Evolutionary conservation across 768 basidiomycete genomes (phyloP), one percentile per base, ranked within the genome.

Genomic region (Collybia mongolica): DNA sequence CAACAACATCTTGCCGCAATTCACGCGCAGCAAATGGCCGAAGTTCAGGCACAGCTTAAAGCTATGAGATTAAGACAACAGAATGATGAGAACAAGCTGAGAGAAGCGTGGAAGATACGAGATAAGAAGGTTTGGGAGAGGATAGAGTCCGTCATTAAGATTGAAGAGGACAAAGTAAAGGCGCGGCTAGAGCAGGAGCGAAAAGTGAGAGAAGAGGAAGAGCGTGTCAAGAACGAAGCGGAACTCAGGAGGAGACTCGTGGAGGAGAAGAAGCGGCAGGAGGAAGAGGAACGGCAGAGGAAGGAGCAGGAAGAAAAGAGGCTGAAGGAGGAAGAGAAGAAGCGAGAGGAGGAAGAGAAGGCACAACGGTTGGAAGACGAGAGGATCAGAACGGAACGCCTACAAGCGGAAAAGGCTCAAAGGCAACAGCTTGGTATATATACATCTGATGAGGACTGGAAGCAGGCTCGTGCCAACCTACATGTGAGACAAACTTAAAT

Each of bases 381-480:
- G 59, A 58, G 69, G 56, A 57, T 63, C 38, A 39, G 39, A 39
- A 15, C 70, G 44, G 65, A 67, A 42, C 55, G 60, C 44, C 60
- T 72, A 53, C 69, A 67, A 51, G 72, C 66, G 53, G 68, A 65
- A 37, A 61, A 60, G 39, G 65, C 60, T 36, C 22, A 64, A 46
- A 67, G 77, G 50, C 68, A 72, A 46, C 60, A 56, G 18, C 51
- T 84, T 12, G 85, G 82, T 9, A 65, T 87, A 62, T 72, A 74
- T 1, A 76, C 77, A 0, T 72, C 82, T 9, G 72, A 74, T 35
- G 81, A 84, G 17, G 88, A 92, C 57, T 91, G 88, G 88, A 56
- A 64, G 38, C 64, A 72, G 24, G 83, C 81, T 7, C 76, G 86
- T 17, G 64, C 67, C 22, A 71, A 68, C 32, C 70, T 90, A 26